Evolutionary conservation across 2,329 filamentous ascomycete genomes (phyloP).

Genomic region (Karstenula rhodostoma): DNA sequence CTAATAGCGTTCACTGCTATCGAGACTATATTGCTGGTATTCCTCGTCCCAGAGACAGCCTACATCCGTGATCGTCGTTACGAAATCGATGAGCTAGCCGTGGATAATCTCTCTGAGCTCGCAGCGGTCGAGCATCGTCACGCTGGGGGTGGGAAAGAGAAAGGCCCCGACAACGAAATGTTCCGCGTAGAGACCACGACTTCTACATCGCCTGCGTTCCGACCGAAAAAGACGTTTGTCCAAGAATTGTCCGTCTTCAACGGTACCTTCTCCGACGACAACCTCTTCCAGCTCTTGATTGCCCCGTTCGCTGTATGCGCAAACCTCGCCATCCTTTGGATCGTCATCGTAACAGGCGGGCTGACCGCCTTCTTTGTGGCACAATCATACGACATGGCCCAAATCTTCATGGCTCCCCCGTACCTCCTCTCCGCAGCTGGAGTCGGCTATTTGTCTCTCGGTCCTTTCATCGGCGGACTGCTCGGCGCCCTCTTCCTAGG

Average conservation of each 20-base stretch:
- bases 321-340: slow-evolving; percentile 61
- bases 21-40: slow-evolving; percentile 54
- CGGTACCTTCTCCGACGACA: slow-evolving; percentile 50
- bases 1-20: slow-evolving; percentile 57
- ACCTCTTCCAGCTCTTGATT: slow-evolving; percentile 48
- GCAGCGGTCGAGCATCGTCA: slow-evolving; percentile 35
- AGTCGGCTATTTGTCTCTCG: slow-evolving; percentile 55
- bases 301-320: slow-evolving; percentile 60
- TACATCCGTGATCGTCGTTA: slow-evolving; percentile 53
- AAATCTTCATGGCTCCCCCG: slow-evolving; percentile 59
- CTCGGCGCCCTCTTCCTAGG: slow-evolving; percentile 47
- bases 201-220: slow-evolving; percentile 23
- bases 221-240: slow-evolving; percentile 47
- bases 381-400: slow-evolving; percentile 53
- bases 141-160: slow-evolving; percentile 10
- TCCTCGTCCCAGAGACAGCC: slow-evolving; percentile 62
- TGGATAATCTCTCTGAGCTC: slow-evolving; percentile 38
- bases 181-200: slow-evolving; percentile 31
- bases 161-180: slow-evolving; percentile 25
- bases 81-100: slow-evolving; percentile 40
- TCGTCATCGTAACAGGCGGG: slow-evolving; percentile 56
- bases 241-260: slow-evolving; percentile 50
- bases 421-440: slow-evolving; percentile 54
- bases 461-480: slow-evolving; percentile 52
- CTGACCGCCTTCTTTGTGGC: slow-evolving; percentile 55